Evolutionary conservation across 495 filamentous ascomycete species (phyloP).

Genomic region (Trichoderma virens): DNA sequence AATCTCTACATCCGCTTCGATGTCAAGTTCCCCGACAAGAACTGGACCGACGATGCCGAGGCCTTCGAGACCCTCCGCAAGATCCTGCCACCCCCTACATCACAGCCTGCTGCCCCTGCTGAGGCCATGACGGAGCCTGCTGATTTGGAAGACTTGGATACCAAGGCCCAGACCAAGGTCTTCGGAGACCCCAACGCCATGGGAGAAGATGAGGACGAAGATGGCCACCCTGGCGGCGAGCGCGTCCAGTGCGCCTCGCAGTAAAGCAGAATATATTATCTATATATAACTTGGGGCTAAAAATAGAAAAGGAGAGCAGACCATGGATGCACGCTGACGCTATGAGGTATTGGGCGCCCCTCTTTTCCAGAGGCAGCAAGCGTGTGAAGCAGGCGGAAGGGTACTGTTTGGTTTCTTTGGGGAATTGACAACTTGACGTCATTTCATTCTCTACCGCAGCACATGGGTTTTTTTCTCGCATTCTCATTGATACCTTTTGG

Average conservation of each 20-base stretch:
- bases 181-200: conserved; percentile 49
- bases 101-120: conserved; percentile 52
- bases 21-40: conserved; percentile 84
- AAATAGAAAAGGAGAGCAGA: neutral
- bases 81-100: conserved; percentile 65
- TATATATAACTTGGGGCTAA: neutral
- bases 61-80: conserved; percentile 63
- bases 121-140: conserved; percentile 79
- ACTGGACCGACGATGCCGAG: conserved; percentile 47
- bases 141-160: conserved; percentile 82
- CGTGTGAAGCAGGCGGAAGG: neutral
- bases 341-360: neutral
- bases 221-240: conserved; percentile 75
- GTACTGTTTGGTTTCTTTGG: neutral
- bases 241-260: conserved; percentile 96
- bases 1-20: conserved; percentile 98
- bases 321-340: neutral
- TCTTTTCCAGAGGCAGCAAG: neutral
- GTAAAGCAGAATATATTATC: conserved; percentile 43
- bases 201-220: conserved; percentile 79
- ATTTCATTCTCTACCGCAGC: conserved; percentile 11
- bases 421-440: neutral
- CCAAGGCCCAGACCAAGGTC: conserved; percentile 61
- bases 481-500: conserved; percentile 5
- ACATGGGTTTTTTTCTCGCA: conserved; percentile 8